Evolutionary conservation across 2,329 filamentous ascomycete genomes (phyloP).

Genomic region (Rhynchosporium secalis): DNA sequence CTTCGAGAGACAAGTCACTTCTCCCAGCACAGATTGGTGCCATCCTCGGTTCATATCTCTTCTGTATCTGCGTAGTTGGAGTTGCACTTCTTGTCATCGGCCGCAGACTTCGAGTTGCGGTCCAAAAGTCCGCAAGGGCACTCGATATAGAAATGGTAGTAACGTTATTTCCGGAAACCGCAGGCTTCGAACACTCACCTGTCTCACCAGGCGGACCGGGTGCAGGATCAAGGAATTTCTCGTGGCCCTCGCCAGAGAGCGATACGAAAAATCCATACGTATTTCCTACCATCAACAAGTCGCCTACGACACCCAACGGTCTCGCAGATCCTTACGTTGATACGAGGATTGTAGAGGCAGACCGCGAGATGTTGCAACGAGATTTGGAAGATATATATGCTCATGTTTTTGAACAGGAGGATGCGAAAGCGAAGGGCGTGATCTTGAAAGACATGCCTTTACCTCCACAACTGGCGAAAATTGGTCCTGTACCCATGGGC

Average conservation of each 20-base stretch:
- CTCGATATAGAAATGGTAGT: conserved; percentile 42
- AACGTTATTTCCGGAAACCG: conserved; percentile 45
- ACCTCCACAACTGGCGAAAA: conserved; percentile 31
- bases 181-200: conserved; percentile 13
- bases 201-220: conserved; percentile 35
- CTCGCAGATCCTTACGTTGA: conserved; percentile 72
- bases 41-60: conserved; percentile 79
- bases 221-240: conserved; percentile 45
- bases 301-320: conserved; percentile 28
- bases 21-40: conserved; percentile 82
- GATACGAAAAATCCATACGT: conserved; percentile 46
- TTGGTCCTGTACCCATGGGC: conserved; percentile 36
- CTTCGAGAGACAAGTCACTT: conserved; percentile 60
- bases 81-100: conserved; percentile 62
- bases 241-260: conserved; percentile 50
- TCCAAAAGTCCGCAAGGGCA: conserved; percentile 24
- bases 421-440: conserved; percentile 59
- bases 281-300: conserved; percentile 45
- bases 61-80: conserved; percentile 74
- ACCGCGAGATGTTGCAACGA: conserved; percentile 72
- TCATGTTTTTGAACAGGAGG: conserved; percentile 88
- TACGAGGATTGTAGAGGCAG: conserved; percentile 70
- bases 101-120: conserved; percentile 49
- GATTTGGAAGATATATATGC: conserved; percentile 91
- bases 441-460: conserved; percentile 47